A percentile compares a stretch with the other conserved stretches of the same genome.
These are phyloP conservation scores for Cardamine resedifolia DNA, from an alignment of 345 rosid species.

Conservation along the genomic window DNA sequence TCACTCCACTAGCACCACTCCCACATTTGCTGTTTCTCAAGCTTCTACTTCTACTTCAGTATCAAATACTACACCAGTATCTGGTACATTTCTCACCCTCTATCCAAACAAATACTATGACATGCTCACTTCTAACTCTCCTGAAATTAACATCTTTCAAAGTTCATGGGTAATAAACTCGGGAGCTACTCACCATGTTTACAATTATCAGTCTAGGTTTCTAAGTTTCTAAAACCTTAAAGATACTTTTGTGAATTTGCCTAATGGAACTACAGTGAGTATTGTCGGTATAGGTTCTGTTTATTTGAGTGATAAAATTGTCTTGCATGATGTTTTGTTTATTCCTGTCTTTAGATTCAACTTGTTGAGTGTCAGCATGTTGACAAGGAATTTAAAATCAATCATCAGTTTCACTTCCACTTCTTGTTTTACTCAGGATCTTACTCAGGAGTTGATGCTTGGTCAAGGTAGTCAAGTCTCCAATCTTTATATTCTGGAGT, in stretches of 20 bases:
- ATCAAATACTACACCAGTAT: not conserved
- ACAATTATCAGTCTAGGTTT: not conserved
- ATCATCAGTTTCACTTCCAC: not conserved
- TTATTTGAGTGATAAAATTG: not conserved
- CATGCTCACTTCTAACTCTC: not conserved
- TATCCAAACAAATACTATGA: not conserved
- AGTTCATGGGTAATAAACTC: not conserved
- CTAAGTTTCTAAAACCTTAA: accelerated
- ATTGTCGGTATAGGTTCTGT: not conserved
- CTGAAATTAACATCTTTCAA: not conserved
- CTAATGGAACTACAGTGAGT: not conserved
- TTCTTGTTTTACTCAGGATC: not conserved
- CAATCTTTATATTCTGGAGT: not conserved
- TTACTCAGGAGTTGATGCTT: not conserved
- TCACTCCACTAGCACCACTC: not conserved
- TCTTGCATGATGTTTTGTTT: not conserved
- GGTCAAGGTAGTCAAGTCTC: not conserved
- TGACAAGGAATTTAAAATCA: accelerated
- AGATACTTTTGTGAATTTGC: not conserved
- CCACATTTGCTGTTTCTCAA: not conserved
- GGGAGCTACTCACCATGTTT: not conserved
- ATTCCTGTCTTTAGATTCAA: not conserved
- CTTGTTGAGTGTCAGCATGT: not conserved
- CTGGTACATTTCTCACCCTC: not conserved
- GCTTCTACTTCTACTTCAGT: not conserved